Evolutionary conservation across 2,329 filamentous ascomycete species (phyloP).

Genomic region (Beauveria australis): DNA sequence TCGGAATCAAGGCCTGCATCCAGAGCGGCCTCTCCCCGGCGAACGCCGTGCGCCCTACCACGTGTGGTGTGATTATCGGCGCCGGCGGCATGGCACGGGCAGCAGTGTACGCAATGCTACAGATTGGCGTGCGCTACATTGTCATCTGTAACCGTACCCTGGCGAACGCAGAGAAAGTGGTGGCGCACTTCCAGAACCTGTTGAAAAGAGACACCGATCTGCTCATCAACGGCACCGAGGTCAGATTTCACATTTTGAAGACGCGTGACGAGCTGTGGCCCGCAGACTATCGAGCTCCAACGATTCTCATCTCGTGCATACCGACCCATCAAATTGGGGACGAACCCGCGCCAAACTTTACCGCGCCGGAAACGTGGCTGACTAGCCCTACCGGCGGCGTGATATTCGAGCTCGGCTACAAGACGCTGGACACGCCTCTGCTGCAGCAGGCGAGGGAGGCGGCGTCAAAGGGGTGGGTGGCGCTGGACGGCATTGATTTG

Average conservation of each 20-base stretch:
- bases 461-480: slow-evolving; percentile 59
- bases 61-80: slow-evolving; percentile 52
- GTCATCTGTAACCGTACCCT: slow-evolving; percentile 65
- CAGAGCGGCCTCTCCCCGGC: slow-evolving; percentile 65
- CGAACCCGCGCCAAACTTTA: slow-evolving; percentile 59
- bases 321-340: slow-evolving; percentile 60
- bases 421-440: slow-evolving; percentile 63
- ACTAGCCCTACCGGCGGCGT: slow-evolving; percentile 67
- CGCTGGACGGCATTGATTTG: slow-evolving; percentile 68
- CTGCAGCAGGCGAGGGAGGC: slow-evolving; percentile 56
- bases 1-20: slow-evolving; percentile 67
- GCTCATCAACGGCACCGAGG: slow-evolving; percentile 33
- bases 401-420: slow-evolving; percentile 67
- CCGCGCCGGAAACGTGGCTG: slow-evolving; percentile 61
- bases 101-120: slow-evolving; percentile 69
- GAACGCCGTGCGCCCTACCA: slow-evolving; percentile 50
- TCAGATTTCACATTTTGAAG: slow-evolving; percentile 50
- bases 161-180: slow-evolving; percentile 58
- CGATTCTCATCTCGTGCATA: slow-evolving; percentile 69
- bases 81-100: slow-evolving; percentile 71
- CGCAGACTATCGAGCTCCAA: slow-evolving; percentile 51
- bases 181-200: slow-evolving; percentile 60
- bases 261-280: slow-evolving; percentile 58
- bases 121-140: slow-evolving; percentile 68
- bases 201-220: slow-evolving; percentile 35